Conservation (phyloP, 129 eudicot species). For the Erigeron canadensis region DNA sequence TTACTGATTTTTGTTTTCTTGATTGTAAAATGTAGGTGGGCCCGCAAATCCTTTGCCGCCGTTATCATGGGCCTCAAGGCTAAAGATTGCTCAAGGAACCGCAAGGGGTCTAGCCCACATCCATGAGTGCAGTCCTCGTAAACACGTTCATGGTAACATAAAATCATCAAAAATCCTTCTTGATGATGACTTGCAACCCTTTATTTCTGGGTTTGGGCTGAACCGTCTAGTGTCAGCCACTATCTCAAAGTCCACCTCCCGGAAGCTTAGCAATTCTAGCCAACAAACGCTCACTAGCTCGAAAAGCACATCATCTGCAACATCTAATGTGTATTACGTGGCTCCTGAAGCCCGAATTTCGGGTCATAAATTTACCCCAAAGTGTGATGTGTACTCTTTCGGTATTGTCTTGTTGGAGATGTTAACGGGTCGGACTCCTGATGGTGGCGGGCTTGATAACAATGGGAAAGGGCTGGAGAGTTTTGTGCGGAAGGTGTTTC, state of each 20-base stretch:
- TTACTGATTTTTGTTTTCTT: constrained; percentile 13
- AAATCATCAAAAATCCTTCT: constrained; percentile 91
- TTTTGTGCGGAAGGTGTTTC: constrained; percentile 65
- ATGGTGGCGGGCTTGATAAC: constrained; percentile 40
- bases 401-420: constrained; percentile 84
- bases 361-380: constrained; percentile 53
- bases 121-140: constrained; percentile 87
- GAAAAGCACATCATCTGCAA: constrained; percentile 35
- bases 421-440: constrained; percentile 63
- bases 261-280: constrained; percentile 46
- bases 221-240: constrained; percentile 48
- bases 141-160: constrained; percentile 81
- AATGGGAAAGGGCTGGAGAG: constrained; percentile 66
- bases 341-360: constrained; percentile 76
- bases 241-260: constrained; percentile 43
- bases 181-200: constrained; percentile 72
- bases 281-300: constrained; percentile 36
- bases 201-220: constrained; percentile 84
- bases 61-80: constrained; percentile 75
- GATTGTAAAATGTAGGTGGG: constrained; percentile 47
- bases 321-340: constrained; percentile 43
- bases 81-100: constrained; percentile 71
- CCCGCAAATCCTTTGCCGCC: constrained; percentile 61
- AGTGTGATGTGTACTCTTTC: constrained; percentile 79
- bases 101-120: constrained; percentile 82